Conservation (phyloP, 108 stramenopile genomes). For the Asterionellopsis glacialis region DNA sequence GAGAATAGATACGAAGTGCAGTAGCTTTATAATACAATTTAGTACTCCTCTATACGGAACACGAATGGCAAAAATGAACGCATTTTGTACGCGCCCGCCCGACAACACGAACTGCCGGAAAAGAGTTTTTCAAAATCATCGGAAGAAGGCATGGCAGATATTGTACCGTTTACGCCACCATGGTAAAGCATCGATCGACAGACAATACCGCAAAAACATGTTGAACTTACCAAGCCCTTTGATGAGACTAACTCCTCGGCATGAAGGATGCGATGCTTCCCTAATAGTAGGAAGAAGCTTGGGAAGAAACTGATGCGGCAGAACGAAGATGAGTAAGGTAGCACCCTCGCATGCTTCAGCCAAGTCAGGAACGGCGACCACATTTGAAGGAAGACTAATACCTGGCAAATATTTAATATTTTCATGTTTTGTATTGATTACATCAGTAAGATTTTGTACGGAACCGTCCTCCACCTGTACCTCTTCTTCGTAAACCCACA, state of each 20-base stretch:
- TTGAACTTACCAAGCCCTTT: slow-evolving; percentile 65
- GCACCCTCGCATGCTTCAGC: slow-evolving; percentile 78
- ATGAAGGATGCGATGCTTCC: slow-evolving; percentile 52
- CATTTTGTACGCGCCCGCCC: too few species aligned
- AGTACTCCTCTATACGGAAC: too few species aligned
- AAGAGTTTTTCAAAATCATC: too few species aligned
- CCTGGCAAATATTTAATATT: slow-evolving; percentile 97
- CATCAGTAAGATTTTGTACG: slow-evolving; percentile 65
- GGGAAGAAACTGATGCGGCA: slow-evolving; percentile 93
- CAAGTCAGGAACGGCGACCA: slow-evolving; percentile 82
- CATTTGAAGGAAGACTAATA: slow-evolving; percentile 81
- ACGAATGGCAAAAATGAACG: too few species aligned
- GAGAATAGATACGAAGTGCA: too few species aligned
- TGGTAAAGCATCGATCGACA: too few species aligned
- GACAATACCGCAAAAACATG: background rate
- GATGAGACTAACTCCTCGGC: slow-evolving; percentile 83
- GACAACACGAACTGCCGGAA: too few species aligned
- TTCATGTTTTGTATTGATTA: slow-evolving; percentile 91
- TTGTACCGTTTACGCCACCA: too few species aligned
- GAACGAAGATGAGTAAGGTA: slow-evolving; percentile 89
- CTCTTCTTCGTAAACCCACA: slow-evolving; percentile 95
- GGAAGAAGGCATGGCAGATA: too few species aligned
- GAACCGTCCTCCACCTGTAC: slow-evolving; percentile 21
- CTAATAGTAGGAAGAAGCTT: slow-evolving; percentile 70
- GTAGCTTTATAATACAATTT: too few species aligned